Evolutionary conservation across 139 green algal genomes (phyloP).

Genomic region (Volvox reticuliferus): DNA sequence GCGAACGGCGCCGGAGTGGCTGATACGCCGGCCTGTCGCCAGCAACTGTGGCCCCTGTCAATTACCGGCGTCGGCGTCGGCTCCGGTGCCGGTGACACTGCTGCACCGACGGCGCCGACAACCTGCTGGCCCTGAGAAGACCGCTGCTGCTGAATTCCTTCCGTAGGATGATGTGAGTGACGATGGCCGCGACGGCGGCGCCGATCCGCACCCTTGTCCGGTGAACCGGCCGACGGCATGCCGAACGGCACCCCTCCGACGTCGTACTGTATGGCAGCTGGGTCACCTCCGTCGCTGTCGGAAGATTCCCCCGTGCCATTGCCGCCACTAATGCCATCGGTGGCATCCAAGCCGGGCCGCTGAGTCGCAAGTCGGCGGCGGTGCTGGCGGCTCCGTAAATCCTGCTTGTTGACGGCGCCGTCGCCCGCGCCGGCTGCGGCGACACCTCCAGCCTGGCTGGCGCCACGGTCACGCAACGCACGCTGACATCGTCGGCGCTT

Average conservation of each 20-base stretch:
- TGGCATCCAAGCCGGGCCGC: background rate
- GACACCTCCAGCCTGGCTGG: background rate
- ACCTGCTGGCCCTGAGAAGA: background rate
- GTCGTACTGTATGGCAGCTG: background rate
- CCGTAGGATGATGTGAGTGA: background rate
- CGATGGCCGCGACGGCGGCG: background rate
- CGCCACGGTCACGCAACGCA: background rate
- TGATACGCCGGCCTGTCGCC: background rate
- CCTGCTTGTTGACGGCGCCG: background rate
- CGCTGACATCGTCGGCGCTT: background rate
- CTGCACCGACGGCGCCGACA: background rate
- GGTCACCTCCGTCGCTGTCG: background rate
- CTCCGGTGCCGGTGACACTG: background rate
- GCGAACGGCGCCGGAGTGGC: conserved; percentile 24
- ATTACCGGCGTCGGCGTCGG: background rate
- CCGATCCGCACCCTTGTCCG: background rate
- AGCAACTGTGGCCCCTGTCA: background rate
- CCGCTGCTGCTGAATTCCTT: background rate
- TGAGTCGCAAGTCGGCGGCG: conserved; percentile 26
- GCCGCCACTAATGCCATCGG: background rate
- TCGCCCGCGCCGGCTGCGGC: background rate
- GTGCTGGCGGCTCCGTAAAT: background rate
- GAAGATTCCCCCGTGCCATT: background rate
- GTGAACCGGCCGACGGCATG: background rate
- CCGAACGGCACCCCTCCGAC: conserved; percentile 16